Evolutionary conservation across 129 eudicot genomes (phyloP), one percentile per base, ranked within the genome.

Genomic region (Dittrichia graveolens): DNA sequence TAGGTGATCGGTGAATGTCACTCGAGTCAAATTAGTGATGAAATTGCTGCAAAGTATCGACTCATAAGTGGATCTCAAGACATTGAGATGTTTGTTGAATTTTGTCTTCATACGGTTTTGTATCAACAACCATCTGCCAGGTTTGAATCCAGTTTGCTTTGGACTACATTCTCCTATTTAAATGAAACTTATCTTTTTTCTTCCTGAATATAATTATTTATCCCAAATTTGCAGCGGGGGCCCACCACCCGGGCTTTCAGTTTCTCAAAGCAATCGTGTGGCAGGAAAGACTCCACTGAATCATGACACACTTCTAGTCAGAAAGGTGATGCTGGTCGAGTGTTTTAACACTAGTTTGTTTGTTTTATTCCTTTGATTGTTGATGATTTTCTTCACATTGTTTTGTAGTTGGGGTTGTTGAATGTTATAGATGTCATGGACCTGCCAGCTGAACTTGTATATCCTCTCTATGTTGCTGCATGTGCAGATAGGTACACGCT

Each of bases 1-100:
- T 78, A 93, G 98, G 96, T 89, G 64, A 85, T 93, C 82, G 96
- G 98, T 50, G 98, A 89, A 37, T 85, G 90, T 64, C 91, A 93
- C 81, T 78, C 88, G 6, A 73, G 75, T 64, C 24, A 85, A 74
- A 65, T 89, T 46, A 74, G 78, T 55, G 95, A 89, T 77, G 90
- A 83, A 74, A 71, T 89, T 80, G 86, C 89, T 79, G 85, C 78
- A 63, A 87, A 85, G 72, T 93, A 89, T 79, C 85, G 40, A 69
- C 61, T 58, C 48, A 75, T 82, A 55, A 78, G 18, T 62, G 92
- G 79, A 64, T 76, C 86, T 61, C 85, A 78, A 75, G 98, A 87
- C 86, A 79, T 54, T 43, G 95, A 87, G 62, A 80, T 89, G 78
- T 93, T 93, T 81, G 84, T 77, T 65, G 98, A 93, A 39, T 93